These are phyloP conservation scores for Diaporthe ampelina DNA, from an alignment of 2,329 filamentous ascomycete genomes.

Conservation along the genomic window DNA sequence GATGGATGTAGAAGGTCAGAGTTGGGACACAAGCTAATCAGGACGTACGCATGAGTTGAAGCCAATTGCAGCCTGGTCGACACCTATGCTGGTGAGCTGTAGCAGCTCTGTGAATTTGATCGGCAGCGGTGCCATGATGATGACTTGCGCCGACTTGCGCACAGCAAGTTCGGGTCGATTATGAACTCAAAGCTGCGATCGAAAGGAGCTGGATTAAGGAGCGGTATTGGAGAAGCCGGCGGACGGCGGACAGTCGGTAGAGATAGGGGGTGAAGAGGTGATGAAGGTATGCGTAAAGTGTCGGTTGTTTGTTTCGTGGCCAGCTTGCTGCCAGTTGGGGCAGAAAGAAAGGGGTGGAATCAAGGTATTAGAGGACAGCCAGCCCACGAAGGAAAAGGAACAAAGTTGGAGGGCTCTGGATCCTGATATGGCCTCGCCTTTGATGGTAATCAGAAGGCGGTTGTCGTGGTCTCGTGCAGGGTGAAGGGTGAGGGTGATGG, in stretches of 20 bases:
- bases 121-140: constrained; percentile 54
- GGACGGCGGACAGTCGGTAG: neutral
- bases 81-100: constrained; percentile 55
- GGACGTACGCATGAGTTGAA: constrained; percentile 87
- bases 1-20: neutral
- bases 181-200: constrained; percentile 28
- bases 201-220: neutral
- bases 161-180: constrained; percentile 38
- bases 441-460: constrained; percentile 35
- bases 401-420: constrained; percentile 33
- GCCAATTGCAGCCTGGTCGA: constrained; percentile 70
- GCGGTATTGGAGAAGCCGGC: neutral
- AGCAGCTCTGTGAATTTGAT: constrained; percentile 59
- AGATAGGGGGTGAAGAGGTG: neutral
- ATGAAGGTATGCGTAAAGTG: constrained; percentile 8
- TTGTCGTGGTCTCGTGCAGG: constrained; percentile 32
- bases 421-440: constrained; percentile 26
- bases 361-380: constrained; percentile 36
- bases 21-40: constrained; percentile 38
- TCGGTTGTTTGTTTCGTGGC: constrained; percentile 35
- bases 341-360: constrained; percentile 36
- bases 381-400: constrained; percentile 24
- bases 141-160: constrained; percentile 51
- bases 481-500: constrained; percentile 33
- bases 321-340: constrained; percentile 38